Evolutionary conservation across 208 protist genomes (phyloP), one percentile per base, ranked within the genome.

Genomic region (Wallacemonas collosoma): DNA sequence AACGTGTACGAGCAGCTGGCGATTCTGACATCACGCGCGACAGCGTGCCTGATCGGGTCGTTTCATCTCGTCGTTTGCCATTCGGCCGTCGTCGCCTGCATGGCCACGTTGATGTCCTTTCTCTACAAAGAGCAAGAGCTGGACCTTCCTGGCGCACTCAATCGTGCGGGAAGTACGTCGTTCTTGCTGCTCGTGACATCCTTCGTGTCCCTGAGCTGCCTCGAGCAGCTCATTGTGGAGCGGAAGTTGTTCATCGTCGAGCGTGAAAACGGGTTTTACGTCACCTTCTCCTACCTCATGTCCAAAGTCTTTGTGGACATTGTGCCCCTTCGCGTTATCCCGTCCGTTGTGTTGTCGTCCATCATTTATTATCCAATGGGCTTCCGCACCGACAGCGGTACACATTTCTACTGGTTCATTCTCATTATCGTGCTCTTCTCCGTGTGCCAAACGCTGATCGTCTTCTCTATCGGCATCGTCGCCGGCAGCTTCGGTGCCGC

Each of bases 331-430:
- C 89, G 92, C 54, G 72, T 97, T 15, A 75, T 98, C 2, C 91
- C 95, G 2, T 78, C 90, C 14, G 75, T 93, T 58, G 88, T 96
- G 51, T 83, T 98, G n/a, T 72, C 85, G 45, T 83, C 84, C 17
- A 80, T 97, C 55, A 96, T 96, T 56, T 97, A 97, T 80, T 94
- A 93, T 66, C 90, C 90, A 26, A 97, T 97, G 91, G 91, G 93
- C 51, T 88, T 96, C 56, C 93, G 93, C 67, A 75, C 77, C 1
- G 93, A 97, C 65, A 78, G 77, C 41, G 88, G 89, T 7, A 72
- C 79, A 9, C 85, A 95, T 72, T 97, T 97, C 67, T 86, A 95
- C 50, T 97, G 90, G 77, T 95, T 96, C 65, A 82, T 98, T 41
- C 39, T 89, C 11, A 70, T 98, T 43, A 75, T 97, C 7, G 82